Base-by-base conservation (phyloP, 371 early-diverging fungal genomes). In the Saksenaea oblongispora region DNA sequence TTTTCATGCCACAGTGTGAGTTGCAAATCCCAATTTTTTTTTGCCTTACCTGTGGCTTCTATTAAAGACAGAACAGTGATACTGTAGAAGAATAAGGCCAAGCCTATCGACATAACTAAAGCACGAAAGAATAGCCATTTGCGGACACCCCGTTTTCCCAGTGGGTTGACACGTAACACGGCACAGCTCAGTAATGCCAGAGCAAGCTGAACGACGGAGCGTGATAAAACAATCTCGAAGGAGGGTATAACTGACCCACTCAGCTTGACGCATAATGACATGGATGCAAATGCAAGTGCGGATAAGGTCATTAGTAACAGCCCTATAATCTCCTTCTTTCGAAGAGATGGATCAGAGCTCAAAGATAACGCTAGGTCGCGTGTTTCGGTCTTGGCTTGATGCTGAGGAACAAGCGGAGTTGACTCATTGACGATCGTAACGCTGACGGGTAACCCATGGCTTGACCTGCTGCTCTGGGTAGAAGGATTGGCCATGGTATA, bases 11-110 rank as follows among this genome's bases (percentile, higher is more conserved):
- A n/a, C 8, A 39, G 39, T 2, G 11, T 14, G 15, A 39, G 39
- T 11, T 14, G n/a, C 11, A 39, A 39, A 39, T 14, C 2, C 11
- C 39, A 11, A 39, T 5, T 5, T 42, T 54, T 27, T 31, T 15
- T 34, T 10, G 2, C 15, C n/a, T 71, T 67, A 76, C 78, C 89
- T 1, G 90, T 91, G 14, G 91, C 91, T 63, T 93, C 93, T 2
- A 87, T 86, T 55, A 93, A 66, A 3, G 89, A 83, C 67, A 93
- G 73, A 28, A 82, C 76, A 9, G 89, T 86, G 14, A 92, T 62
- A 14, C 88, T 83, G 61, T 80, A 91, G 69, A 90, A 93, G 71
- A 88, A 92, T n/a, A 88, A 72, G 10, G 81, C 87, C 47, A 92
- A 72, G 3, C 90, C 92, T 18, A 88, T 59, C 3, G 92, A 76